Percentiles rank a stretch among this genome's conserved stretches.
Evolutionary conservation across 768 basidiomycete genomes (phyloP).

Genomic region (Mycena maculata): DNA sequence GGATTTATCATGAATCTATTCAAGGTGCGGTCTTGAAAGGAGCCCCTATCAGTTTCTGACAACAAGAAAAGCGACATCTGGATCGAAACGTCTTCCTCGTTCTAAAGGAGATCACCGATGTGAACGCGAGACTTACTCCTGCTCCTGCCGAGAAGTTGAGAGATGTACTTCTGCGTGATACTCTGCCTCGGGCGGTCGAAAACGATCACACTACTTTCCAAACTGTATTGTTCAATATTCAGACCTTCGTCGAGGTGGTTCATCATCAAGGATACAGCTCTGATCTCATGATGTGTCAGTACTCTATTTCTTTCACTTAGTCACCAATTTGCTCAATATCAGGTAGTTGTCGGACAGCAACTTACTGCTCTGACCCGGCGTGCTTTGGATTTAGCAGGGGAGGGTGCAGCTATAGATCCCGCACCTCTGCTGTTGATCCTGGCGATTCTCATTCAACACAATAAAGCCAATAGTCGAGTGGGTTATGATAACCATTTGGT

Average conservation of each 20-base stretch:
- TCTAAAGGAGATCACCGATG: conserved; percentile 59
- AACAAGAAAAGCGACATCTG: conserved; percentile 54
- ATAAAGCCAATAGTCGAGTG: conserved; percentile 69
- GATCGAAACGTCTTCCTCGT: conserved; percentile 63
- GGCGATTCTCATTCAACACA: conserved; percentile 66
- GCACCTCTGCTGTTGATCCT: conserved; percentile 66
- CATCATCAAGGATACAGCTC: conserved; percentile 63
- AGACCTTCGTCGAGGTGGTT: conserved; percentile 67
- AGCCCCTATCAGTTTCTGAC: conserved; percentile 9
- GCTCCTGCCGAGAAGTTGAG: conserved; percentile 49
- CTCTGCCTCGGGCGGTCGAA: conserved; percentile 60
- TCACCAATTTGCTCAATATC: conserved; percentile 18
- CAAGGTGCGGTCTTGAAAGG: conserved; percentile 55
- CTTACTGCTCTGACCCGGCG: conserved; percentile 66
- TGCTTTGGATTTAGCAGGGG: conserved; percentile 60
- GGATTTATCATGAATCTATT: conserved; percentile 70
- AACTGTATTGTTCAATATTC: conserved; percentile 66
- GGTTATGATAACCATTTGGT: conserved; percentile 29
- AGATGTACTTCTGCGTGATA: conserved; percentile 68
- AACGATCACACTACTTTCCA: conserved; percentile 63
- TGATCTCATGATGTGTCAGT: conserved; percentile 69
- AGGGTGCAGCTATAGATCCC: conserved; percentile 61
- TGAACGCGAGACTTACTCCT: conserved; percentile 46
- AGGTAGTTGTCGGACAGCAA: conserved; percentile 66
- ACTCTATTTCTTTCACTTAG: neutral